Evolutionary conservation across 2,329 filamentous ascomycete genomes (phyloP).

Genomic region (Botryotinia calthae): DNA sequence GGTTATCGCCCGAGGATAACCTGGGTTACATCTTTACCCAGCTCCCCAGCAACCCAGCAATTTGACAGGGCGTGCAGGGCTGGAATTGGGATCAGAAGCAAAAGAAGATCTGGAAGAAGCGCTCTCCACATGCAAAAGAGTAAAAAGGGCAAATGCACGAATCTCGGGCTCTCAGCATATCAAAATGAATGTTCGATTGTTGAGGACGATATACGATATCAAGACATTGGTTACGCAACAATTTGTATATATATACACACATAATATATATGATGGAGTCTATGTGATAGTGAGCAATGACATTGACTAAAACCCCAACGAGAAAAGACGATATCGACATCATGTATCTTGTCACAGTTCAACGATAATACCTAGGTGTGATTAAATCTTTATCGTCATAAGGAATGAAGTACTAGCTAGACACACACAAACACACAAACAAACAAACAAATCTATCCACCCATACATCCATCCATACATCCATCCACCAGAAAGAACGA

Average conservation of each 20-base stretch:
- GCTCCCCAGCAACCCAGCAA: no score
- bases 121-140: conserved; percentile 8
- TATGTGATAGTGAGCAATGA: not conserved
- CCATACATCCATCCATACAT: no score
- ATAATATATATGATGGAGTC: not conserved
- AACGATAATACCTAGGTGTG: not conserved
- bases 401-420: not conserved
- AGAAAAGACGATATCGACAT: conserved; percentile 6
- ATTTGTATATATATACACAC: not conserved
- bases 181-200: not conserved
- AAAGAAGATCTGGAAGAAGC: not conserved
- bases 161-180: not conserved
- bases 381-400: not conserved
- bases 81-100: not conserved
- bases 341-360: not conserved
- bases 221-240: not conserved
- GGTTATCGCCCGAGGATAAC: conserved; percentile 5
- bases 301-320: not conserved
- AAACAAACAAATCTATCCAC: not conserved
- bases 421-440: not conserved
- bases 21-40: not conserved
- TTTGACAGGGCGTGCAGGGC: not conserved
- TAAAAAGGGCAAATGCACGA: not conserved
- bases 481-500: not conserved
- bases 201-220: not conserved